Evolutionary conservation across 345 rosid genomes (phyloP).

Genomic region (Dimocarpus longan): DNA sequence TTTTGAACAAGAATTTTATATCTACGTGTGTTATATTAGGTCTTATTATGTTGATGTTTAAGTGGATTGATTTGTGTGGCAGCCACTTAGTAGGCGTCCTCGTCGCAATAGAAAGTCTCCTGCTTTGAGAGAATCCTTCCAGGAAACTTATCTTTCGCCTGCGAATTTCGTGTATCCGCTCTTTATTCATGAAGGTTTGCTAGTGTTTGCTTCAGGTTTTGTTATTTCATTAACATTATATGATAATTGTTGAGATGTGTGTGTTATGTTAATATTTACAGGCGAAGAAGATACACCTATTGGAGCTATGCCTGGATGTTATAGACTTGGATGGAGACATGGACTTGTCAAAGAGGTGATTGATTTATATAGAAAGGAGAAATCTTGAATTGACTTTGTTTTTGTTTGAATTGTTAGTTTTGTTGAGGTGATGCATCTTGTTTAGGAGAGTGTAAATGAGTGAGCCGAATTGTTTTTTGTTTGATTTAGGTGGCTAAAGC

Average conservation of each 20-base stretch:
- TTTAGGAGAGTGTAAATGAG: not conserved
- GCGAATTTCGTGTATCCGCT: conserved; percentile 92
- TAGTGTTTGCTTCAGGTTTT: conserved; percentile 19
- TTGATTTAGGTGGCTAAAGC: conserved; percentile 81
- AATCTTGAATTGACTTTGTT: not conserved
- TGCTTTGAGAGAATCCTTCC: conserved; percentile 70
- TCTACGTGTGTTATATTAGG: no score
- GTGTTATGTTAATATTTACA: conserved; percentile 27
- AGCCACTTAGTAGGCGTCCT: conserved; percentile 82
- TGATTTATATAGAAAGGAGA: not conserved
- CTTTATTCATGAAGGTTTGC: conserved; percentile 89
- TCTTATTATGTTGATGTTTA: no score
- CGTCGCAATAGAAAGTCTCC: conserved; percentile 86
- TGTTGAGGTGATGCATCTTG: no score
- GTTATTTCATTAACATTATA: not conserved
- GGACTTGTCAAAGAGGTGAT: conserved; percentile 87
- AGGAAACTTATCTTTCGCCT: conserved; percentile 80
- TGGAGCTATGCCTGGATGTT: conserved; percentile 99
- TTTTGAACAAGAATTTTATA: no score
- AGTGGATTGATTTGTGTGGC: conserved; percentile 11
- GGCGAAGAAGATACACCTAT: conserved; percentile 96
- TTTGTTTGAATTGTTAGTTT: not conserved
- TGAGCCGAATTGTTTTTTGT: conserved; percentile 6
- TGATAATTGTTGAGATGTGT: not conserved
- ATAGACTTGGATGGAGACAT: conserved; percentile 96